Evolutionary conservation across 2,329 filamentous ascomycete genomes (phyloP), one percentile per base, ranked within the genome.

Genomic region (Aspergillus alliaceus): DNA sequence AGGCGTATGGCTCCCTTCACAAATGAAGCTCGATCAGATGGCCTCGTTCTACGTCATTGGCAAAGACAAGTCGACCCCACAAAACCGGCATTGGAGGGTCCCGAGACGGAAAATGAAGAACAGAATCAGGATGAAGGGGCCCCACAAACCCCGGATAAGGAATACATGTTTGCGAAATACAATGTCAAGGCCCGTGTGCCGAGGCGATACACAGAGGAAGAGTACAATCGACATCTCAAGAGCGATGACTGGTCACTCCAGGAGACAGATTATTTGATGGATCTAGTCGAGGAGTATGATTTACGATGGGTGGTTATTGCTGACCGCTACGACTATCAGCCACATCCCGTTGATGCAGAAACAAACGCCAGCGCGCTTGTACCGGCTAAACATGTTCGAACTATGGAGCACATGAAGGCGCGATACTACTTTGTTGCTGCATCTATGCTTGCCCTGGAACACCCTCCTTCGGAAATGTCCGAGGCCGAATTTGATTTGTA

Each of bases 211-310:
- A 91, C 85, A 59, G 89, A 96, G 61, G 90, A 93, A 61, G 89
- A 96, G 72, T 99, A 99, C 75, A 84, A 88, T 59, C 82, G 86
- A 56, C 85, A 89, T 60, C 76, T 99, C 51, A 83, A 86, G 65
- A 89, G 82, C 69, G 80, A 85, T 14, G 87, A 93, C 65, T 99
- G 95, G 95, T 88, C 90, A 14, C 91, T 89, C 68, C 89, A 95
- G 66, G 95, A 99, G 76, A 99, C 95, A 8, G 92, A 97, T 71
- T 97, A 97, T 70, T 77, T 99, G 61, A 84, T 98, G 71, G 79
- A 85, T 3, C 72, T 93, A 34, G 90, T 86, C 14, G 83, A 83
- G 56, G 89, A 93, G 47, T 96, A 87, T 69, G 91, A 96, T 69
- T 82, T 96, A 59, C 88, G 95, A 64, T 99, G 95, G 92, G 84